Base-by-base conservation (phyloP, 306 rosid genomes). In the Luffa aegyptiaca region DNA sequence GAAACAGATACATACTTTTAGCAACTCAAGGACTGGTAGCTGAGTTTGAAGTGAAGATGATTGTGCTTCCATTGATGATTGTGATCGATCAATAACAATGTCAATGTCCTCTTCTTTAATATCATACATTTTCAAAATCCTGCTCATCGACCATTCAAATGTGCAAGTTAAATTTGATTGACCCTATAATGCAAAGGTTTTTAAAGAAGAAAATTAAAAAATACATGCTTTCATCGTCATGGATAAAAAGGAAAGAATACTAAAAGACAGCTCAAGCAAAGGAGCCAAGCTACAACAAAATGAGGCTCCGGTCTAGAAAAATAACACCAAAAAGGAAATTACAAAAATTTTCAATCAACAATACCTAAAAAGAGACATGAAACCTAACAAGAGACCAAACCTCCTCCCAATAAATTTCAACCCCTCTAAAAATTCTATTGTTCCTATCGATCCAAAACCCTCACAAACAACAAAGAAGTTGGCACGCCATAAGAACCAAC, bases 1-100 rank as follows among this genome's bases (percentile, higher is more conserved):
- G 69, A 35, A 57, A 37, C 6, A 70, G 55, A 48, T 39, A 86
- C 89, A 41, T 84, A 92, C 98, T 86, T 95, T 95, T 65, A 92
- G 89, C 90, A 95, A 89, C 85, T 92, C 98, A 78, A 92, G 80
- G 72, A 95, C 90, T 36, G 98, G 98, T 80, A 95, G 90, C 66
- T 90, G 98, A 51, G 83, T 86, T 86, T 92, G 92, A 72, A 95
- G 93, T 12, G 91, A 77, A 80, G 92, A 87, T 75, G 91, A 81
- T 83, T 91, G 96, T 66, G 92, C 78, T 58, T 83, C 77, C 82
- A 91, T 69, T 79, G 91, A 85, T 81, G 88, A 85, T 73, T 90
- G 93, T n/a, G 92, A 89, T 79, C 76, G 88, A 45, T 91, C 97
- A 81, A 81, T 79, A 77, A 86, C 84, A 82, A 86, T 87, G 75